Evolutionary conservation across 2,329 filamentous ascomycete species (phyloP), one percentile per base, ranked within the genome.

Genomic region (Tolypocladium endophyticum): DNA sequence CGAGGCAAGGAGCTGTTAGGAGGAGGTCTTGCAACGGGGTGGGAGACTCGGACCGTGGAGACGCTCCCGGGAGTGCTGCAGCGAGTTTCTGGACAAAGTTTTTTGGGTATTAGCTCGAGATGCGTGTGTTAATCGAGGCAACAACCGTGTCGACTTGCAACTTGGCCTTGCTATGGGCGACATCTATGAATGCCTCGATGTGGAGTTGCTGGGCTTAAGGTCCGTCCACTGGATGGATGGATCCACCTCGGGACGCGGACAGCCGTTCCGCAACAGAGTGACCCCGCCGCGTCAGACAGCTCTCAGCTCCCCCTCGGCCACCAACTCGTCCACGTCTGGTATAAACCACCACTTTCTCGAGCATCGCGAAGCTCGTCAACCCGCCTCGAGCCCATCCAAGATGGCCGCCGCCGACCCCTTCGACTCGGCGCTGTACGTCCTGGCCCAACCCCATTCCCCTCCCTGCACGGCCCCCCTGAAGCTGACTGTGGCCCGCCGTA

Each of bases 341-440:
- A 35, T 36, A 16, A 14, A n/a, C 28, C 28, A 52, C 47, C 18
- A n/a, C 2, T 28, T 14, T 9, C 20, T 25, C 23, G 39, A 53
- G 18, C 30, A 36, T 30, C 11, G 4, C 50, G 20, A 23, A 54
- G 50, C 50, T 14, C 47, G 55, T 28, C 33, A 30, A 36, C 30
- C 23, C 25, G 20, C 39, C 33, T 23, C 28, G 20, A 11, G 9
- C 30, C 35, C 30, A 4, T 30, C 58, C 54, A 47, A 55, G 63
- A 69, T 59, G 23, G 81, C 81, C 79, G 74, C 79, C 64, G 73
- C 80, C 68, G 79, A 89, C 68, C 86, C 86, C 9, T 89, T 88
- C 70, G 88, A 92, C 74, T 89, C 87, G 71, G 88, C 88, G 60
- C 84, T 91, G 88, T 90, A 81, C 23, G 59, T 58, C 54, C 60